phyloP scores from a whole-genome alignment of 768 basidiomycete species.

The Crassisporium funariophilum region DNA sequence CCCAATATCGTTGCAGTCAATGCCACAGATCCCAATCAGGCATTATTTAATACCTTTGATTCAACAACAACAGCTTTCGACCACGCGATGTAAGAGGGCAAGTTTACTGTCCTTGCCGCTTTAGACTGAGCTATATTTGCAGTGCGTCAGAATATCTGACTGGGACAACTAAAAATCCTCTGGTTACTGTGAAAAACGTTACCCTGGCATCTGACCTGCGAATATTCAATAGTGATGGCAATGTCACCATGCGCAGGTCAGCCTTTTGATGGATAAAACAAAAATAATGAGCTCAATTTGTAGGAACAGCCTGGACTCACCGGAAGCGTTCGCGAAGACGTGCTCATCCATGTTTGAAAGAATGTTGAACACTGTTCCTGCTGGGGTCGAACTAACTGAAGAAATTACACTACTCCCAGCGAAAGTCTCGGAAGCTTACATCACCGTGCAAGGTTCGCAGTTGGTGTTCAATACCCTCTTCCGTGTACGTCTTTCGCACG shows the following conservation, averaged over 20 bases:
- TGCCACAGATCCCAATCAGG: conserved; percentile 19
- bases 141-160: conserved; percentile 44
- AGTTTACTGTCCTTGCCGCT: not conserved
- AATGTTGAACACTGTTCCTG: conserved; percentile 48
- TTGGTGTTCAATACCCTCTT: conserved; percentile 1
- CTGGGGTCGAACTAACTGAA: conserved; percentile 39
- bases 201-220: conserved; percentile 42
- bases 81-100: conserved; percentile 33
- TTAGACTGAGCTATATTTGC: not conserved
- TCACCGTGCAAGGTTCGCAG: not conserved
- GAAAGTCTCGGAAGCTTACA: conserved; percentile 18
- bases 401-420: conserved; percentile 37
- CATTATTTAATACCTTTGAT: conserved; percentile 32
- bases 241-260: conserved; percentile 43
- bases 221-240: conserved; percentile 41
- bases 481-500: conserved; percentile 15
- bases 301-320: conserved; percentile 26
- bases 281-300: not conserved
- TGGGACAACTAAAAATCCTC: conserved; percentile 39
- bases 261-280: not conserved
- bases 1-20: conserved; percentile 36
- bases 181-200: conserved; percentile 35
- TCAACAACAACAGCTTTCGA: conserved; percentile 38
- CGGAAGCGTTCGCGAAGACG: conserved; percentile 29
- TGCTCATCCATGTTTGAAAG: conserved; percentile 38